Base-by-base conservation (phyloP, 2,329 filamentous ascomycete species). In the Fusarium phyllophilum region DNA sequence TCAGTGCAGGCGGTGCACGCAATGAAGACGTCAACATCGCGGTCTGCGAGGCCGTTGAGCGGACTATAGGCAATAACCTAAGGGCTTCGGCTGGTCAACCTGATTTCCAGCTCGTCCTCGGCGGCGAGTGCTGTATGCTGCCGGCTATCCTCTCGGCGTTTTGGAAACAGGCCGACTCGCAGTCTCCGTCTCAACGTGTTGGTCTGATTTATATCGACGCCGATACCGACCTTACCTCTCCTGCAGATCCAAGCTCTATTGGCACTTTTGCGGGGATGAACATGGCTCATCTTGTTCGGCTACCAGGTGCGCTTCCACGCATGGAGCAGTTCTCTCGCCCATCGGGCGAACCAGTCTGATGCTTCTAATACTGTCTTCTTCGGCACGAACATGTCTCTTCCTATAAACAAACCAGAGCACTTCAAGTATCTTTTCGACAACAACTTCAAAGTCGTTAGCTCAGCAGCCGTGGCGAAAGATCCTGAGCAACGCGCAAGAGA, bases 201-300 rank as follows among this genome's bases (percentile, higher is more conserved):
- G 75, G 75, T 22, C 60, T 77, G 34, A 46, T 76, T 63, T 77
- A 77, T 5, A 77, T 77, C 33, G 75, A 77, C 20, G 75, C 73
- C 2, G 73, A 77, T 46, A 77, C 75, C 1, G 75, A 77, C 2
- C 56, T 77, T 31, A 54, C 62, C 6, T 77, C 75, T 11, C 73
- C 75, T 7, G 65, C 55, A 3, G 73, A 77, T 8, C 31, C 63
- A 15, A n/a, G 29, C 48, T 73, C 75, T 9, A 77, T 51, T 10
- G 70, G 73, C 2, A 70, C 66, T 6, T 76, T 76, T 31, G 72
- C 74, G 39, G 72, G 74, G 18, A 76, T 76, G 74, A 76, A 68
- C 22, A 76, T 76, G 66, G 58, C 74, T 4, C 74, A 76, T 45
- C 66, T 76, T 2, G 57, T 71, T 14, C 61, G 65, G 8, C 22